Percentiles rank a stretch among this genome's conserved stretches.
Conservation (phyloP, 163 green algal genomes). For the Prototheca cutis region DNA sequence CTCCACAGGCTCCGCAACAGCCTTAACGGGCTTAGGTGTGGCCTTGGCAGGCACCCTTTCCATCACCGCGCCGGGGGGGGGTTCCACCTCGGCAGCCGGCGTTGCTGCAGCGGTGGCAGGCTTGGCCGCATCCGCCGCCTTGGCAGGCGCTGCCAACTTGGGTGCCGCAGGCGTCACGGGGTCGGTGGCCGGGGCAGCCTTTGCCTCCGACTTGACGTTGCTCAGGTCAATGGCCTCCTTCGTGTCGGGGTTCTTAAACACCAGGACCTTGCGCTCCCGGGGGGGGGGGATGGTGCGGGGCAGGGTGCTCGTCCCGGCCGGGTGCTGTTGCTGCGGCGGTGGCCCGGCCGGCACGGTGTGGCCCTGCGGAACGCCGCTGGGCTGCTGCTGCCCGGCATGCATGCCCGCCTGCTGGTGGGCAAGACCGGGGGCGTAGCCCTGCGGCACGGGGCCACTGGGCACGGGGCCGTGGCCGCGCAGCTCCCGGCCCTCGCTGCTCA, state of each 20-base stretch:
- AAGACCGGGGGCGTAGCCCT: no score
- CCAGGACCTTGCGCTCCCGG: conserved; percentile 26
- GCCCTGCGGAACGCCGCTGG: no score
- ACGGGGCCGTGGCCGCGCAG: no score
- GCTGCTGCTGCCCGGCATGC: no score
- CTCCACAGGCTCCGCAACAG: conserved; percentile 3
- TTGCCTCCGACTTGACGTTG: conserved; percentile 4
- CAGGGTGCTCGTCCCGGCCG: no score
- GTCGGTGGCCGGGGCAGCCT: conserved; percentile 3
- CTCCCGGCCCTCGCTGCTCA: no score
- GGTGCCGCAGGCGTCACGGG: background rate
- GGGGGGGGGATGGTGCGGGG: no score
- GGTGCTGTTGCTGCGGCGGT: no score
- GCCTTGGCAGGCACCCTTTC: background rate
- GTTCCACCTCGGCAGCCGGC: background rate
- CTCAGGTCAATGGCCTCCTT: conserved; percentile 23
- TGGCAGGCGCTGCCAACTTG: background rate
- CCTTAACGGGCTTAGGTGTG: conserved; percentile 4
- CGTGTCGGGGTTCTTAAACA: conserved; percentile 23
- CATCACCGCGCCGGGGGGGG: background rate
- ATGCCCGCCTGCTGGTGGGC: no score
- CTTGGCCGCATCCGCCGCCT: background rate
- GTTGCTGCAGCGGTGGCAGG: background rate
- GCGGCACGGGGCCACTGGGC: no score
- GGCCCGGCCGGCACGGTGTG: no score